Base-by-base conservation (phyloP, 306 rosid species). In the Fragaria ananassa region DNA sequence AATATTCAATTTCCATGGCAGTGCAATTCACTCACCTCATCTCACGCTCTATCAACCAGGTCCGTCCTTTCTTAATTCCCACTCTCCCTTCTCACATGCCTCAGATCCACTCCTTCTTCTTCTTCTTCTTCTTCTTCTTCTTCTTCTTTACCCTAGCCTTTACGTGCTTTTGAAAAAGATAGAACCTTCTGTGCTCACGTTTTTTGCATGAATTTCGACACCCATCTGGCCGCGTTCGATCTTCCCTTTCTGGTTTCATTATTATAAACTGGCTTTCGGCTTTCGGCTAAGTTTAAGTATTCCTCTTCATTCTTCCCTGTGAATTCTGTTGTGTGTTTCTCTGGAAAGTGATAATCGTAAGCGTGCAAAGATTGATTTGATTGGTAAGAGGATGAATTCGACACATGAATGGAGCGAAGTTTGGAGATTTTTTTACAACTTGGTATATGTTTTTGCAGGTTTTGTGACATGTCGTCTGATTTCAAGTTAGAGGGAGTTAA, bases 111-210 rank as follows among this genome's bases (percentile, higher is more conserved):
- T 15, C 62, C 56, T 54, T 46, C 23, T 41, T 80, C 76, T 41
- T 80, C 76, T 46, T 64, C 42, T 10, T 50, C 31, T 27, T 51
- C 15, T 35, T 6, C 35, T 31, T 35, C 50, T 0, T 13, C 46
- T 50, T 45, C 25, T 41, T 57, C 57, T 37, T 37, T 23, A 8
- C 46, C 83, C 91, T 25, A 25, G 25, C 25, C 25, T 83, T 93
- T 89, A 87, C 97, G 90, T 93, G 80, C 80, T 81, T 72, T 79
- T 77, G 82, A 78, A 86, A 87, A 83, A 87, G 85, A 72, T 58
- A 7, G 9, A n/a, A 21, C 19, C 46, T 74, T 50, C 57, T 80
- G 14, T 15, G 14, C 53, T 74, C 82, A 74, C 86, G 51, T 71
- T 51, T 77, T 64, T 72, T 39, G 51, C 85, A 19, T 76, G 75